Evolutionary conservation across 1,284 basidiomycete genomes (phyloP), one percentile per base, ranked within the genome.

Genomic region (Cystobasidium slooffiae): DNA sequence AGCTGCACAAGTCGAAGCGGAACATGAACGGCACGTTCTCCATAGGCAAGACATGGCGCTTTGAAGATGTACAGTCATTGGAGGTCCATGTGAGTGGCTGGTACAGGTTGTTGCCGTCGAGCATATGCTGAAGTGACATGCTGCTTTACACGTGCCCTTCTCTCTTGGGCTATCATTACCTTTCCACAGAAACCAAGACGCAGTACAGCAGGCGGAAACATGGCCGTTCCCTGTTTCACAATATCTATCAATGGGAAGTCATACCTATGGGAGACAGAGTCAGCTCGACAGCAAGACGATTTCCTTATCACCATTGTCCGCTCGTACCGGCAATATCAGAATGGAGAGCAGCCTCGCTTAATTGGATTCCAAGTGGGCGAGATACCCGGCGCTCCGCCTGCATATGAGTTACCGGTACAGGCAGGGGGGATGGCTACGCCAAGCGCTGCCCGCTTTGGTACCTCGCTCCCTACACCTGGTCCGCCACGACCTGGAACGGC

Each of bases 21-120:
- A 99, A 99, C 82, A 89, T 90, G 49, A 99, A 98, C 80, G 91
- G 92, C 49, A 89, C 92, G 0, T 99, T 97, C 84, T 97, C 94
- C 22, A 93, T 97, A 69, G 97, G 97, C 24, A 99, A 99, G 85
- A 94, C 95, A 9, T 99, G 97, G 97, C 88, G 86, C 76, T 83
- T 98, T 53, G 84, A 88, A 61, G 93, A 96, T 81, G 86, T 99
- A 77, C 86, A 90, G 69, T 88, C 85, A 44, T 82, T 99, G 59
- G 90, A 94, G 77, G 89, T 95, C 6, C 64, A 75, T 55, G 74
- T 75, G 44, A 39, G 74, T 53, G 12, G 31, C n/a, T 22, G 3
- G 20, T 20, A 53, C 20, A 6, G 14, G 18, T 5, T n/a, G 31
- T 9, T 49, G 56, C 53, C 14, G 10, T 41, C 56, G 24, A 10